These are phyloP conservation scores for Lepiota venenata DNA, from an alignment of 768 basidiomycete species.

Conservation along the genomic window DNA sequence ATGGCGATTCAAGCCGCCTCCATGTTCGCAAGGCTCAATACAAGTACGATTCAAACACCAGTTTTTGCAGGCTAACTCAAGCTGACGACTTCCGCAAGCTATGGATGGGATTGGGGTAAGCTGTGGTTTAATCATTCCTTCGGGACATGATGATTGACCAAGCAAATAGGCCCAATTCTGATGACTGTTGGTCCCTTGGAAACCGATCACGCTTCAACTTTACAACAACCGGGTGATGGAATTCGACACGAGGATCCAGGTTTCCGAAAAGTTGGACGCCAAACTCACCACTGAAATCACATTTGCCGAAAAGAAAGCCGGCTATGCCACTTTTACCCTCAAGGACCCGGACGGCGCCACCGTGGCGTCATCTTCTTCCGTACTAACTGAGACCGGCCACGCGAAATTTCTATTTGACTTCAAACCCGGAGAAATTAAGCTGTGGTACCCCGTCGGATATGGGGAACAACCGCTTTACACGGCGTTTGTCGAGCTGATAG, in stretches of 20 bases:
- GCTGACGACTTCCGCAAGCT: conserved; percentile 37
- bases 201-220: conserved; percentile 66
- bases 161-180: conserved; percentile 62
- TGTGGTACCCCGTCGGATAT: conserved; percentile 88
- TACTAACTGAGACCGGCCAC: conserved; percentile 32
- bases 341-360: conserved; percentile 46
- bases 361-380: conserved; percentile 33
- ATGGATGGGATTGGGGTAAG: conserved; percentile 89
- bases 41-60: conserved; percentile 48
- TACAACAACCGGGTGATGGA: conserved; percentile 66
- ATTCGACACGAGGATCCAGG: conserved; percentile 54
- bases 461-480: conserved; percentile 80
- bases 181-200: conserved; percentile 92
- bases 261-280: conserved; percentile 54
- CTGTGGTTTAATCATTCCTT: conserved; percentile 1
- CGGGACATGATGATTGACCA: background rate
- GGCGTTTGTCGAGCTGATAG: conserved; percentile 50
- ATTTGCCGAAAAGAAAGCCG: conserved; percentile 35
- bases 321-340: conserved; percentile 45
- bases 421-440: conserved; percentile 51
- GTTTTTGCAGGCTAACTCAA: background rate
- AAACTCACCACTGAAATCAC: conserved; percentile 45
- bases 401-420: conserved; percentile 47
- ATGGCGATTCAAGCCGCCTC: conserved; percentile 86
- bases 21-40: conserved; percentile 95